phyloP scores from a whole-genome alignment of 441 rosid species.

The Melastoma candidum region DNA sequence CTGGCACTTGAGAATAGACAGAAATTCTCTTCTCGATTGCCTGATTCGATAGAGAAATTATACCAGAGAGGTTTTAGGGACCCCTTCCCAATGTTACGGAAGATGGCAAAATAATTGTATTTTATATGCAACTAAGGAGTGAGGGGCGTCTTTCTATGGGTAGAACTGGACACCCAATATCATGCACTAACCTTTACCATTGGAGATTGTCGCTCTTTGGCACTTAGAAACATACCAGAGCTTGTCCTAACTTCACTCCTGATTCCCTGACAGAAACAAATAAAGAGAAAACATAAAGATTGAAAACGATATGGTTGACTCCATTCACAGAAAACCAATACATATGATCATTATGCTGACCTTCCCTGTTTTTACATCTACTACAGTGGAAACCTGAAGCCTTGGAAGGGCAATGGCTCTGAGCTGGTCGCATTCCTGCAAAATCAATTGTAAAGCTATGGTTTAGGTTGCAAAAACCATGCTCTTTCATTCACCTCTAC shows the following conservation, averaged over 20 bases:
- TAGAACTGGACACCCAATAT: neutral
- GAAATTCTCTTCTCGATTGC: constrained; percentile 88
- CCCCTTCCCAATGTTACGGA: too few species aligned
- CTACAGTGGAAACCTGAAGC: constrained; percentile 75
- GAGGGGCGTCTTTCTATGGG: too few species aligned
- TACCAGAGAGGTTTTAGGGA: neutral
- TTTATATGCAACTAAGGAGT: too few species aligned
- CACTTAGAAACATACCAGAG: constrained; percentile 86
- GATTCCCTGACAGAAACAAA: constrained; percentile 47
- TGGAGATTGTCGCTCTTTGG: constrained; percentile 56
- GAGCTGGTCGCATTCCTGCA: constrained; percentile 96
- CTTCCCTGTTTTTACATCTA: constrained; percentile 86
- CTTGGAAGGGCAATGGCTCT: constrained; percentile 70
- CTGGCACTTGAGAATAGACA: constrained; percentile 86
- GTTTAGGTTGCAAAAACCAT: neutral
- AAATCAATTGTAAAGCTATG: constrained; percentile 7
- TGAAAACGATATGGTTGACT: too few species aligned
- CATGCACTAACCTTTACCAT: constrained; percentile 57
- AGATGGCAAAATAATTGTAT: too few species aligned
- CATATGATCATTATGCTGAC: constrained; percentile 22
- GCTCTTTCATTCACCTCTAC: neutral
- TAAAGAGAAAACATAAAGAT: neutral
- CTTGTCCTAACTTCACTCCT: constrained; percentile 91
- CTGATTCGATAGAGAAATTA: constrained; percentile 26
- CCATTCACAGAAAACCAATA: too few species aligned